Conservation (phyloP, 1,284 basidiomycete species). For the Papiliotrema nemorosa region DNA sequence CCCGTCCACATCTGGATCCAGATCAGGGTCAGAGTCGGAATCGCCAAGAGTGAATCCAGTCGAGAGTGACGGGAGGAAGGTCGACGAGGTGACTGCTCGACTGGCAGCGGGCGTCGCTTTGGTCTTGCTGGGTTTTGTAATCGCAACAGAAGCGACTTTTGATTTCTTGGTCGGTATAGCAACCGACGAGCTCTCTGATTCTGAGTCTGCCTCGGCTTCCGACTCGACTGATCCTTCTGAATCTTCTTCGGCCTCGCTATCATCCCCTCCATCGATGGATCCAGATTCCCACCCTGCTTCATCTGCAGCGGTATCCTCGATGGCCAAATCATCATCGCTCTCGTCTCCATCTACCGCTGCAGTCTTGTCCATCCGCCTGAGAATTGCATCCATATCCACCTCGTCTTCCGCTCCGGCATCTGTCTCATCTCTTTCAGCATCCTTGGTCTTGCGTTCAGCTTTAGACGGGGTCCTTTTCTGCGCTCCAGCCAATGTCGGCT, state of each 20-base stretch:
- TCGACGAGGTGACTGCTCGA: conserved; percentile 55
- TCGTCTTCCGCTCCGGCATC: conserved; percentile 11
- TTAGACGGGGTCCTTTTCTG: background rate
- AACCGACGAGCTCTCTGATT: background rate
- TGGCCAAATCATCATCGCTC: conserved; percentile 19
- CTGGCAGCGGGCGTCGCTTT: conserved; percentile 12
- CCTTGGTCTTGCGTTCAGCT: conserved; percentile 11
- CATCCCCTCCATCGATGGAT: conserved; percentile 14
- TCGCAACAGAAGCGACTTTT: conserved; percentile 13
- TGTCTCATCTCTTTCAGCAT: conserved; percentile 17
- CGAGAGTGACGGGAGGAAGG: conserved; percentile 82
- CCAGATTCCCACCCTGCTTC: conserved; percentile 61
- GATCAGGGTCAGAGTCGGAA: conserved; percentile 69
- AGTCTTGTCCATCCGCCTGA: background rate
- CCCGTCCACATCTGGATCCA: conserved; percentile 59
- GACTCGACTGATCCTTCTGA: conserved; percentile 1
- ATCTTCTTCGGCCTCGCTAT: conserved; percentile 18
- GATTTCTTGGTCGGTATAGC: conserved; percentile 16
- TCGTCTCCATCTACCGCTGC: conserved; percentile 7
- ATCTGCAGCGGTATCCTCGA: conserved; percentile 36
- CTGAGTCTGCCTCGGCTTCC: too few relatives aligned
- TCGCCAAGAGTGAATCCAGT: conserved; percentile 77
- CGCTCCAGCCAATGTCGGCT: conserved; percentile 3
- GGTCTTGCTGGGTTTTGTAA: conserved; percentile 31
- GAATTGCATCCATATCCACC: conserved; percentile 9